Base-by-base conservation (phyloP, 805 yeast genomes). In the Teunomyces stri region DNA sequence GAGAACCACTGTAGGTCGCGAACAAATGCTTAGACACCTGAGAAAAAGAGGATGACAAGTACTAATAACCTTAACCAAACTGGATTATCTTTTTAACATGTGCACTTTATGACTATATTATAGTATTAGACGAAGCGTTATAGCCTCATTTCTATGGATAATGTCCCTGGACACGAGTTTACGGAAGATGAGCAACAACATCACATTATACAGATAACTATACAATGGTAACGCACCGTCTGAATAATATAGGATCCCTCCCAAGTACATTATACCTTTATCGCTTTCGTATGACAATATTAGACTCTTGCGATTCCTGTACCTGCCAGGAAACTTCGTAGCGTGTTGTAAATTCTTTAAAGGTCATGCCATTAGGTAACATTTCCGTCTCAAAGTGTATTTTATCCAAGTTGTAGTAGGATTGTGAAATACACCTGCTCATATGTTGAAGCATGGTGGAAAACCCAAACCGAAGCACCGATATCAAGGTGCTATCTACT, bases 391-490 rank as follows among this genome's bases (percentile, higher is more conserved):
- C 69, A 11, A 76, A 50, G 6, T 52, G 63, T 1, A 43, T 16
- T 33, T 48, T 47, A 15, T 56, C 55, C 59, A 67, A 51, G 60
- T 76, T 53, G 71, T 68, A 65, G 67, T 80, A 59, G 52, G 78
- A 37, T 58, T 43, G 61, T 53, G 49, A 54, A 30, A 64, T 50
- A 56, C 49, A 63, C 33, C 22, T 42, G 43, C 53, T 58, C 58
- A 81, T 76, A 59, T 41, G 54, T 28, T 33, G 48, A 15, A 59
- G 55, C 68, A 65, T 73, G 53, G 33, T 50, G 10, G 43, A 46
- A 4, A 67, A 50, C 0, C 84, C 82, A 49, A 70, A 65, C 13
- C 61, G 49, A 83, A 80, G 68, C 13, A 75, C 52, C 50, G 70
- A 64, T 0, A 70, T 51, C 20, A 55, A 51, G 10, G 65, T 59